Evolutionary conservation across 768 basidiomycete genomes (phyloP).

Genomic region (Russula sp.): DNA sequence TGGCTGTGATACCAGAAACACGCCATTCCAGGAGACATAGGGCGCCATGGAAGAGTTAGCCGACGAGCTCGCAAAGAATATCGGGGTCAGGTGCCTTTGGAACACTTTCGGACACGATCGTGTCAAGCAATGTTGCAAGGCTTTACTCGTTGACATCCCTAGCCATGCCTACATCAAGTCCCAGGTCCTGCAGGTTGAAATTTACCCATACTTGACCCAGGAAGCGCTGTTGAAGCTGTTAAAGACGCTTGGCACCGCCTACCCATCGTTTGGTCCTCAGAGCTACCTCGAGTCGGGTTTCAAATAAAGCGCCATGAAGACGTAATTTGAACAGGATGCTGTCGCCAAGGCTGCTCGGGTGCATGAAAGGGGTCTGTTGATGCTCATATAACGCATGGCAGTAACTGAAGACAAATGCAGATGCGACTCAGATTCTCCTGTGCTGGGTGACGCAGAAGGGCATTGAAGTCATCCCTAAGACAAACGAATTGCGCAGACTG

Average conservation of each 20-base stretch:
- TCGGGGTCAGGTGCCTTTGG: slow-evolving; percentile 57
- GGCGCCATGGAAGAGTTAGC: slow-evolving; percentile 72
- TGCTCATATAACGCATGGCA: background rate
- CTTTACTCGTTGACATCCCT: slow-evolving; percentile 66
- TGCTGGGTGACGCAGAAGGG: slow-evolving; percentile 47
- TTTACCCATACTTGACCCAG: slow-evolving; percentile 52
- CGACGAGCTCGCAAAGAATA: slow-evolving; percentile 65
- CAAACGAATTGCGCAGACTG: slow-evolving; percentile 35
- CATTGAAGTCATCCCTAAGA: slow-evolving; percentile 47
- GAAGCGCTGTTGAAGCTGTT: slow-evolving; percentile 40
- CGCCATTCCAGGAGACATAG: slow-evolving; percentile 81
- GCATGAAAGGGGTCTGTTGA: slow-evolving; percentile 47
- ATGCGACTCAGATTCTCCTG: slow-evolving; percentile 41
- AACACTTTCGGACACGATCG: background rate
- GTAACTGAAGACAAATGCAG: slow-evolving; percentile 21
- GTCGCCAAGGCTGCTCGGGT: slow-evolving; percentile 43
- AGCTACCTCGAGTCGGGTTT: slow-evolving; percentile 61
- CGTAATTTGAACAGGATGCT: slow-evolving; percentile 43
- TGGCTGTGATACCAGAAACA: slow-evolving; percentile 38
- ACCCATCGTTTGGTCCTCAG: slow-evolving; percentile 50
- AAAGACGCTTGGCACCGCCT: slow-evolving; percentile 42
- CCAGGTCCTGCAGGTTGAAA: slow-evolving; percentile 54
- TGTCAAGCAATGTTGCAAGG: slow-evolving; percentile 65
- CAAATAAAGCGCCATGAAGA: slow-evolving; percentile 40
- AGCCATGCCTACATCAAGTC: slow-evolving; percentile 67